A percentile compares a stretch with the other conserved stretches of the same genome.
phyloP scores from a whole-genome alignment of 495 filamentous ascomycete species.

The Echria macrotheca region DNA sequence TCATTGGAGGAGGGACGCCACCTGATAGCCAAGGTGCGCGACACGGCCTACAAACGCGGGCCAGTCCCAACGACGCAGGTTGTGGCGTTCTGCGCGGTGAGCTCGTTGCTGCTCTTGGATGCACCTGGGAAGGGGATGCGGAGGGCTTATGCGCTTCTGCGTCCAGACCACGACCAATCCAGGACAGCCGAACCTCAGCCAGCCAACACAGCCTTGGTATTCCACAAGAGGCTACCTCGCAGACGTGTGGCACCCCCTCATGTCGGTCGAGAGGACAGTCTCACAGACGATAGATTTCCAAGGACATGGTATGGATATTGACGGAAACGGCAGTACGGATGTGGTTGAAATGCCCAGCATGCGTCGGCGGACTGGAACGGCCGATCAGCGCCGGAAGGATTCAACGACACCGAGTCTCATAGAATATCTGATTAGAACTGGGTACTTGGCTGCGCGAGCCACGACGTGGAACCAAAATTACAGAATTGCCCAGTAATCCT shows the following conservation, averaged over 20 bases:
- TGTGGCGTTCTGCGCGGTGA: not conserved
- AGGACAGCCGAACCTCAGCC: constrained; percentile 10
- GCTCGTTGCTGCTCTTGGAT: not conserved
- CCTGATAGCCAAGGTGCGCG: not conserved
- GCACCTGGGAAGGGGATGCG: not conserved
- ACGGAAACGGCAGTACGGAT: too few species aligned
- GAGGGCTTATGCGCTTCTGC: not conserved
- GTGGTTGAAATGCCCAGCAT: too few species aligned
- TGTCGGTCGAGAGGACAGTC: not conserved
- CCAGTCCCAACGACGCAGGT: too few species aligned
- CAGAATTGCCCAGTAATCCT: too few species aligned
- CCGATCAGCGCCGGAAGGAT: too few species aligned
- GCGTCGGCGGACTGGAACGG: too few species aligned
- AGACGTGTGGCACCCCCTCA: constrained; percentile 13
- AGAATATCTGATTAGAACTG: too few species aligned
- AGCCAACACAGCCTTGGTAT: constrained; percentile 14
- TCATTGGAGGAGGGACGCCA: not conserved
- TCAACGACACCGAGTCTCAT: too few species aligned
- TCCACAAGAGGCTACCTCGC: constrained; percentile 13
- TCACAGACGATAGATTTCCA: too few species aligned
- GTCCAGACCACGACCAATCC: constrained; percentile 8
- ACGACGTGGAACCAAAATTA: too few species aligned
- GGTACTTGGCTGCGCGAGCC: too few species aligned
- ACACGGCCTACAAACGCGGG: not conserved
- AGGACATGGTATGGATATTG: too few species aligned